Conservation (phyloP, 139 green algal genomes). For the Picochlorum sp. region DNA sequence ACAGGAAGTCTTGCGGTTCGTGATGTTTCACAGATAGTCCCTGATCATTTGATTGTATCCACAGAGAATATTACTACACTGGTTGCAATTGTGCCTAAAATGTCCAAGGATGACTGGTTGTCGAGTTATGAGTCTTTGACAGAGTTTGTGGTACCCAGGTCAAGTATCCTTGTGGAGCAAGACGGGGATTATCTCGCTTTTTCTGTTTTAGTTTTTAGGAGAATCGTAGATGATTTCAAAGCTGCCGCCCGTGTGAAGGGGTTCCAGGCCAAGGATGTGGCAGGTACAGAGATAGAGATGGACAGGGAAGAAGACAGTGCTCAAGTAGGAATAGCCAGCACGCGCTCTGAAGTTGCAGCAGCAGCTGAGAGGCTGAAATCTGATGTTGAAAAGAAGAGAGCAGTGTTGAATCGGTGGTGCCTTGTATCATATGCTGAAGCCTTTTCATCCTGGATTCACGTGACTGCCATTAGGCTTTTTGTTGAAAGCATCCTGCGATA, state of each 20-base stretch:
- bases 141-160: slow-evolving; percentile 78
- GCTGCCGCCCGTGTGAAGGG: slow-evolving; percentile 56
- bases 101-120: slow-evolving; percentile 70
- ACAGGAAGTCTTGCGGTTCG: slow-evolving; percentile 80
- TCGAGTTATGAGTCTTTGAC: slow-evolving; percentile 76
- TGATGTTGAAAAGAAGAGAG: slow-evolving; percentile 53
- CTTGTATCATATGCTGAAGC: slow-evolving; percentile 81
- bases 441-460: slow-evolving; percentile 85
- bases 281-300: slow-evolving; percentile 28
- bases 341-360: not conserved
- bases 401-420: slow-evolving; percentile 74
- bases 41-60: slow-evolving; percentile 43
- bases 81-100: slow-evolving; percentile 80
- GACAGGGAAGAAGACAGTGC: slow-evolving; percentile 25
- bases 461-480: slow-evolving; percentile 85
- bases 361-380: slow-evolving; percentile 29
- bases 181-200: slow-evolving; percentile 86
- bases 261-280: slow-evolving; percentile 61
- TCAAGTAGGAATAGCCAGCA: not conserved
- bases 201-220: slow-evolving; percentile 78
- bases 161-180: slow-evolving; percentile 55
- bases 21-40: slow-evolving; percentile 60
- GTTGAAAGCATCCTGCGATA: slow-evolving; percentile 96
- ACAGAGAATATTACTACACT: slow-evolving; percentile 90
- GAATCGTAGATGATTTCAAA: slow-evolving; percentile 90